Evolutionary conservation across 306 rosid genomes (phyloP).

Genomic region (Medicago truncatula): MtrunA17r5.0-ANR NC_053048.1:51843001-51843500

Average conservation of each 20-base stretch:
- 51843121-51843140: constrained; percentile 85
- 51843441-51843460: constrained; percentile 15
- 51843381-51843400: constrained; percentile 71
- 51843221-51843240: constrained; percentile 44
- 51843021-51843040: constrained; percentile 73
- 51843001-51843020: constrained; percentile 78
- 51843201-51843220: constrained; percentile 43
- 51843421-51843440: constrained; percentile 29
- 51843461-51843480: constrained; percentile 43
- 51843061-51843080: not conserved
- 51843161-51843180: constrained; percentile 76
- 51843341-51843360: constrained; percentile 72
- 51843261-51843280: constrained; percentile 36
- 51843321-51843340: constrained; percentile 68
- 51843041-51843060: constrained; percentile 19
- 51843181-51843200: constrained; percentile 40
- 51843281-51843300: constrained; percentile 26
- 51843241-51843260: constrained; percentile 40
- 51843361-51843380: constrained; percentile 69
- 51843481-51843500: constrained; percentile 71
- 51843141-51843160: constrained; percentile 80
- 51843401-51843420: constrained; percentile 44
- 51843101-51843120: constrained; percentile 54
- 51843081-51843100: constrained; percentile 25
- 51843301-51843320: not conserved